Evolutionary conservation across 176 grass and related monocot species (phyloP), one percentile per base, ranked within the genome.

Genomic region (Poa annua): DNA sequence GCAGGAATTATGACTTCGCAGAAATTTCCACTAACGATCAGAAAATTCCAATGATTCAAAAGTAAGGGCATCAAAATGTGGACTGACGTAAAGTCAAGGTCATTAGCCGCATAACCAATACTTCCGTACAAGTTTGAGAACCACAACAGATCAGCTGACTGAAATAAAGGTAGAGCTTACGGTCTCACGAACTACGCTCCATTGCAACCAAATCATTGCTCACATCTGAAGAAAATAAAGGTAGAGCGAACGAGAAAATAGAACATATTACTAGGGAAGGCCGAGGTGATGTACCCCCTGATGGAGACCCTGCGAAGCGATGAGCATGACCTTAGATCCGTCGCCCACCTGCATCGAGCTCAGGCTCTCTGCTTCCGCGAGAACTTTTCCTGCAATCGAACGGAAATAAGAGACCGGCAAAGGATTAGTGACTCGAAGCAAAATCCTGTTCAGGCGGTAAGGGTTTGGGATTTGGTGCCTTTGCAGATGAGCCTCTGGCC

Each of bases 401-500:
- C 38, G 34, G 66, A 3, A 48, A 72, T 19, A n/a, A 48, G 39
- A 39, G 57, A 22, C 16, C 26, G 24, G 60, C 19, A 77, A 61
- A 38, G 65, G 54, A 34, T 39, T 33, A 14, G 26, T 1, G 49
- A 60, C 26, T 48, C 45, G 24, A 39, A 59, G 25, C 49, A 36
- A 66, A 61, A 21, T 35, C 33, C 5, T 14, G 8, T 8, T 8
- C 33, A 17, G n/a, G 33, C 60, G 22, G 60, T 82, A 47, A 42
- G 76, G 81, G 34, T 76, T 33, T 78, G 74, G 63, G 71, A 69
- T 54, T 72, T 8, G 79, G 54, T 66, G 85, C 95, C 95, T 93
- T 98, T 98, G 88, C 86, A 98, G 51, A 98, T 91, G 82, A 98
- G 95, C 90, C 55, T 98, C 87, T 98, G 95, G 60, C 95, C 95